phyloP scores from a whole-genome alignment of 306 rosid genomes.

The Rosa chinensis region DNA sequence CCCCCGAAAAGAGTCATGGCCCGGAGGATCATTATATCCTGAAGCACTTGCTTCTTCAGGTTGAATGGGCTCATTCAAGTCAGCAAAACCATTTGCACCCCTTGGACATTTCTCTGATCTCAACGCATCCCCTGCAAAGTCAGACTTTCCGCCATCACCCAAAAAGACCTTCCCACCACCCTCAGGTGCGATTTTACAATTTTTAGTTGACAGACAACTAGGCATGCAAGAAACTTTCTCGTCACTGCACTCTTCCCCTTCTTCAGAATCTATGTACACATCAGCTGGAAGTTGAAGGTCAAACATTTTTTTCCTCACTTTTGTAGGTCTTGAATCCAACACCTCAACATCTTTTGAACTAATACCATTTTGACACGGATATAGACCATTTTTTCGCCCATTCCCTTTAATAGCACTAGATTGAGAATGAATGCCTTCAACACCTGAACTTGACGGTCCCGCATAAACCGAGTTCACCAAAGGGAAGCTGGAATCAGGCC shows the following conservation, averaged over 20 bases:
- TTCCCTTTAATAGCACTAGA: conserved; percentile 53
- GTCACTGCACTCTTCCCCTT: conserved; percentile 70
- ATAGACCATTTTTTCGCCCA: conserved; percentile 37
- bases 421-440: conserved; percentile 72
- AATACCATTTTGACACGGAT: conserved; percentile 59
- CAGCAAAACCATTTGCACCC: conserved; percentile 64
- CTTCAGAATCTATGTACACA: conserved; percentile 72
- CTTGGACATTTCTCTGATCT: conserved; percentile 43
- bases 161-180: conserved; percentile 39
- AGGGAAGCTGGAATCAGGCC: conserved; percentile 55
- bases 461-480: conserved; percentile 49
- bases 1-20: conserved; percentile 35
- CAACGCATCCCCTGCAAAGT: conserved; percentile 43
- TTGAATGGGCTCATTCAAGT: conserved; percentile 79
- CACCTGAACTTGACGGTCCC: conserved; percentile 48
- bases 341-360: conserved; percentile 64
- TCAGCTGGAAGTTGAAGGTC: conserved; percentile 96
- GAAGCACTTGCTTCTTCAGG: conserved; percentile 67
- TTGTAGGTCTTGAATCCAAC: conserved; percentile 72
- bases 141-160: conserved; percentile 41
- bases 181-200: conserved; percentile 38
- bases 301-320: conserved; percentile 71
- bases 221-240: conserved; percentile 50
- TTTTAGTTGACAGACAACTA: conserved; percentile 40
- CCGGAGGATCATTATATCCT: conserved; percentile 33